A percentile compares a stretch with the other conserved stretches of the same genome.
Evolutionary conservation across 768 basidiomycete species (phyloP).

Genomic region (Termitomyces sp.): DNA sequence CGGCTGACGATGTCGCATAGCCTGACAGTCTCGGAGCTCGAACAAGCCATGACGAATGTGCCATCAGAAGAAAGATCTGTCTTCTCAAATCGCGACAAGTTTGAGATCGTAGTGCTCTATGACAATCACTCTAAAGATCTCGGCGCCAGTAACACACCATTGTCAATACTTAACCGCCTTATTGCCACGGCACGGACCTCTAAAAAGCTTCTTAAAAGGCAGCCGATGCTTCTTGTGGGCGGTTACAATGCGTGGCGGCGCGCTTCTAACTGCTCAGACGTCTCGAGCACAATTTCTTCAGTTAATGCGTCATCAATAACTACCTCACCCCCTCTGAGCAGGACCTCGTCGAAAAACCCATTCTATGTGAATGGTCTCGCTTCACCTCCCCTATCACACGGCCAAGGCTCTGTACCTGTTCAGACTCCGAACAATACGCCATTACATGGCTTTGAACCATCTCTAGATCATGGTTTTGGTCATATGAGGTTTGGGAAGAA

Average conservation of each 20-base stretch:
- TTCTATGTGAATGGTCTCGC: conserved; percentile 16
- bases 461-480: conserved; percentile 34
- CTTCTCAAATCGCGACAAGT: conserved; percentile 84
- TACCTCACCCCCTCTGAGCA: conserved; percentile 19
- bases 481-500: conserved; percentile 35
- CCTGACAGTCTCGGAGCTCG: conserved; percentile 60
- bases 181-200: conserved; percentile 69
- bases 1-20: conserved; percentile 31
- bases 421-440: conserved; percentile 13
- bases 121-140: conserved; percentile 60
- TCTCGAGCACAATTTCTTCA: conserved; percentile 14
- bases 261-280: conserved; percentile 37
- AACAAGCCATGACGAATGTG: conserved; percentile 66
- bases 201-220: conserved; percentile 61
- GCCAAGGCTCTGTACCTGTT: conserved; percentile 17
- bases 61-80: conserved; percentile 66
- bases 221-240: conserved; percentile 81
- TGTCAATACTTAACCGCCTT: conserved; percentile 57
- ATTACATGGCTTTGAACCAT: conserved; percentile 19
- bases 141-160: conserved; percentile 41
- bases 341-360: conserved; percentile 21
- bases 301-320: conserved; percentile 3
- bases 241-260: conserved; percentile 80
- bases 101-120: conserved; percentile 84
- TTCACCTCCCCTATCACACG: conserved; percentile 10